Conservation (phyloP, 306 rosid genomes). For the Ammopiptanthus mongolicus region DNA sequence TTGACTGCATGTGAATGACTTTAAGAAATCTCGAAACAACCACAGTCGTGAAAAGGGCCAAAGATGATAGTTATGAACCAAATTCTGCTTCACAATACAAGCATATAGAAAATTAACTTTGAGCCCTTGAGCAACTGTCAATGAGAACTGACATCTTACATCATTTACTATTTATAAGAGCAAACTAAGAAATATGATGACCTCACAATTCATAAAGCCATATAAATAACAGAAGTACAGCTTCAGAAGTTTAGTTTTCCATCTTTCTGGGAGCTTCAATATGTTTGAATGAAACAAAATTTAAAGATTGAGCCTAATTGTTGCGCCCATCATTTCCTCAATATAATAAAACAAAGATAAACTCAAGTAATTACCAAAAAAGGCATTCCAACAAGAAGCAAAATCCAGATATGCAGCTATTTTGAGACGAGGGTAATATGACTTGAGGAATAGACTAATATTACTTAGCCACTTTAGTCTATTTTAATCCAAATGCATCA, state of each 20-base stretch:
- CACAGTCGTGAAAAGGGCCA: neutral
- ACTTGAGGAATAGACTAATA: neutral
- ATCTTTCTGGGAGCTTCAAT: neutral
- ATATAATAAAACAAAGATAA: too few species aligned
- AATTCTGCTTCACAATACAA: constrained; percentile 13
- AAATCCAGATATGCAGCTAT: neutral
- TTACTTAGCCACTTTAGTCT: neutral
- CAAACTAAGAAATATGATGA: neutral
- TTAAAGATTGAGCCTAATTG: neutral
- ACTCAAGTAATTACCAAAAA: neutral
- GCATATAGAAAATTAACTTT: neutral
- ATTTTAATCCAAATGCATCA: neutral
- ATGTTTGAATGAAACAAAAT: neutral
- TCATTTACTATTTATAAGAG: neutral
- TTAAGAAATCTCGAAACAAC: neutral
- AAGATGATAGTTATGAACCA: neutral
- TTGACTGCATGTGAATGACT: constrained; percentile 15
- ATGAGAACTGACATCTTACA: neutral
- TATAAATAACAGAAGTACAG: neutral
- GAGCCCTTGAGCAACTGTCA: neutral
- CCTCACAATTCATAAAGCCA: neutral
- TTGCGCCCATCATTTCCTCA: neutral
- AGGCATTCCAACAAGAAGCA: neutral
- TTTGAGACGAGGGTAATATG: neutral
- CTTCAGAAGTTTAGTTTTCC: neutral